Base-by-base conservation (phyloP, 768 basidiomycete genomes). In the Psilocybe azurescens region DNA sequence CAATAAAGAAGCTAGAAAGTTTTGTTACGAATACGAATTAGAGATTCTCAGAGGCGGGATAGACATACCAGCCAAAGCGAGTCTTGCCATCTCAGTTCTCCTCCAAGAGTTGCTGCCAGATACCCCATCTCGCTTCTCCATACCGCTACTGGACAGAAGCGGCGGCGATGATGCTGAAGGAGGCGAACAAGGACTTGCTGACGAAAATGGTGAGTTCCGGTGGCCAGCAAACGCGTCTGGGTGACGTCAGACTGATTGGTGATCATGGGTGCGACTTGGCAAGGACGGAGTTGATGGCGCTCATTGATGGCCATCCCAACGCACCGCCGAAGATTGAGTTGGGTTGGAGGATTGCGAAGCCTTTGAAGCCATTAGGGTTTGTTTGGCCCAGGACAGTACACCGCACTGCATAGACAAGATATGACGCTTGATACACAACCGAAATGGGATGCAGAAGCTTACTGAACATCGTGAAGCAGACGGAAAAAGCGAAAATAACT, bases 111-210 rank as follows among this genome's bases (percentile, higher is more conserved):
- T 65, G 64, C 14, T 65, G 60, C 64, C 64, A 65, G 8, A 65
- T 62, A 10, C 58, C 59, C 64, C 64, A 65, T 20, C 59, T 58
- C 14, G 64, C 60, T 10, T 36, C 46, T 29, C 64, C 64, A 20
- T 65, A 65, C 3, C 64, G 57, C 11, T 60, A 65, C 32, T 65
- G 64, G 7, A 65, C 53, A 9, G 64, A 65, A 20, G 64, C 64
- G 9, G 64, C 60, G 1, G 64, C 47, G 24, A 65, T 58, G 32
- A 65, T 65, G 18, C 64, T 65, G 53, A 62, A 55, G 46, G 56
- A 65, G 8, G 64, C 57, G 53, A 65, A 59, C 48, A 62, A 47
- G 11, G 58, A 38, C 49, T 59, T 62, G 14, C 60, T 56, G 14
- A 56, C 50, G 54, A 65, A 65, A 10, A 65, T 62, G 1, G 60